phyloP scores from a whole-genome alignment of 257 asterid genomes.

The Solanum tarapatanum region DNA sequence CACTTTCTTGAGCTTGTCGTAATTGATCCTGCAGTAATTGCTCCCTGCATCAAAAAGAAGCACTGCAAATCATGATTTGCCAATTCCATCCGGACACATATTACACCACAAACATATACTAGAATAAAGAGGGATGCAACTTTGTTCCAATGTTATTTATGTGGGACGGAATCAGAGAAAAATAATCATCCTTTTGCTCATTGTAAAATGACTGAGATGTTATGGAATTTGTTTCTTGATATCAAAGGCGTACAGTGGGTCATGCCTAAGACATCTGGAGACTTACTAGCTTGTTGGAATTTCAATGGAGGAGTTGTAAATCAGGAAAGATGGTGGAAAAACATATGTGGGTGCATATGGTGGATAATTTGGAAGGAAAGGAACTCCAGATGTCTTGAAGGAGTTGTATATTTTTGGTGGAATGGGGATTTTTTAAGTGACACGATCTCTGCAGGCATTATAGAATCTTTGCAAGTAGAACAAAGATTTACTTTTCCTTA shows the following conservation, averaged over 20 bases:
- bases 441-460: neutral
- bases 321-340: neutral
- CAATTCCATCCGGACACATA: neutral
- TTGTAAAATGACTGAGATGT: neutral
- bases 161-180: neutral
- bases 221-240: neutral
- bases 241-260: neutral
- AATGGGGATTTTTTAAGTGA: neutral
- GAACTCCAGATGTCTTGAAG: neutral
- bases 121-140: neutral
- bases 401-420: neutral
- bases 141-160: neutral
- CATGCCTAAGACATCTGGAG: neutral
- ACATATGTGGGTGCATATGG: neutral
- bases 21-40: slow-evolving; percentile 84
- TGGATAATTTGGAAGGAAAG: neutral
- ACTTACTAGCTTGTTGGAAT: neutral
- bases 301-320: neutral
- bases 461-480: neutral
- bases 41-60: slow-evolving; percentile 54
- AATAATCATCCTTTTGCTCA: neutral
- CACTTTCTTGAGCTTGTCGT: slow-evolving; percentile 94
- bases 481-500: neutral
- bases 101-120: neutral
- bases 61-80: slow-evolving; percentile 1